Base-by-base conservation (phyloP, 2,329 filamentous ascomycete species). In the Cucurbitaria berberidis region DNA sequence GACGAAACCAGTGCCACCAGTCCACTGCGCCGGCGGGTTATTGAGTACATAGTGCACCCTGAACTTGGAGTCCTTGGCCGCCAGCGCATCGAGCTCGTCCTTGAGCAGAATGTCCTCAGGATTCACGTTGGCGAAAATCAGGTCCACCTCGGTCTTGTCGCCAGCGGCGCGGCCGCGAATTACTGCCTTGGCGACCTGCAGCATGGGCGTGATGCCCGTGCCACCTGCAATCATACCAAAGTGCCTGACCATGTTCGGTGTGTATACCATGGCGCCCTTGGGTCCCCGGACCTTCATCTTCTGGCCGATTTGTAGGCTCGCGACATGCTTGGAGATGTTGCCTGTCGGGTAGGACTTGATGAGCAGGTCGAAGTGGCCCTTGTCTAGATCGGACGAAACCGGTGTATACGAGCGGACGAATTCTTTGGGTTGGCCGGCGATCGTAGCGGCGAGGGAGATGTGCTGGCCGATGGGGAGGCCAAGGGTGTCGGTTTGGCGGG, bases 151-250 rank as follows among this genome's bases (percentile, higher is more conserved):
- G 56, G 95, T 99, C 73, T 81, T 87, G 79, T 96, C 92, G 57
- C 89, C 93, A 45, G 86, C 81, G 48, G 59, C 65, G 56, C 91
- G 86, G 69, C 91, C 91, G 65, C 91, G 86, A 68, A 93, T 85
- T 66, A 98, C 92, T 53, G 93, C 95, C 69, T 92, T 89, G 74
- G 96, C 87, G 68, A 99, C 87, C 81, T 99, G 95, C 60, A 98
- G 85, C 95, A 99, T 99, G 56, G 95, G 95, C 9, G 95, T 98
- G 76, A 99, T 98, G 66, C 95, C 95, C 29, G 95, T 98, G 62
- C 95, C 95, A 64, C 95, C 95, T 60, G 95, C 92, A 73, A 99
- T 91, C 95, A 99, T 99, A 73, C 93, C 95, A 66, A 99, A 96
- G 78, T 90, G 90, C 62, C 90, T 88, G 67, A 93, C 91, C 90